These are phyloP conservation scores for Suhomyces guaymorum DNA, from an alignment of 1,139 yeast species.

Conservation along the genomic window DNA sequence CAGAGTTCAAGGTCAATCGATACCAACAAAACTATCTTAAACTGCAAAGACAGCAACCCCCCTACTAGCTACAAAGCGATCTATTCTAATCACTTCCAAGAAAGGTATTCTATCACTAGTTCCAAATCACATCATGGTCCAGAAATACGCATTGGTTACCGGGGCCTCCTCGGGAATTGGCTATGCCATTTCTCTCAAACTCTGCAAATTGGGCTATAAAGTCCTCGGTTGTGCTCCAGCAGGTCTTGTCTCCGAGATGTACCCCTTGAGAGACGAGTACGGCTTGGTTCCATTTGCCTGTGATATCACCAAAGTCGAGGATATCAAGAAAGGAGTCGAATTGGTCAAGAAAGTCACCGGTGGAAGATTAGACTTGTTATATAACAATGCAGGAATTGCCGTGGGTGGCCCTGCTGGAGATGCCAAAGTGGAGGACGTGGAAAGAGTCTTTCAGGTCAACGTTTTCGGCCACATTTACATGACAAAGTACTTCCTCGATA, in stretches of 20 bases:
- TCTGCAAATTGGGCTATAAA: constrained; percentile 34
- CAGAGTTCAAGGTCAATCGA: no score
- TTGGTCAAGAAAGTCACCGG: constrained; percentile 27
- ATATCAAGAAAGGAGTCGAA: constrained; percentile 26
- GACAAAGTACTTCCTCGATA: constrained; percentile 35
- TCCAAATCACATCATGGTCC: constrained; percentile 7
- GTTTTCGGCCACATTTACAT: constrained; percentile 40
- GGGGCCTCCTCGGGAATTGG: constrained; percentile 49
- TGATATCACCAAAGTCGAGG: constrained; percentile 33
- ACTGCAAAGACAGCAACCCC: no score
- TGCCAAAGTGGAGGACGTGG: constrained; percentile 26
- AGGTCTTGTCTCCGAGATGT: constrained; percentile 24
- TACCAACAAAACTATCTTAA: no score
- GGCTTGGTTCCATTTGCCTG: constrained; percentile 34
- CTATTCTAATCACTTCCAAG: no score
- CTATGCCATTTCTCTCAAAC: constrained; percentile 28
- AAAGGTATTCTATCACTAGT: no score
- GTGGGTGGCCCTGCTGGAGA: constrained; percentile 38
- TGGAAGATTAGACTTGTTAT: constrained; percentile 32
- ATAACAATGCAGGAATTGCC: constrained; percentile 38
- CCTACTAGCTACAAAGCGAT: no score
- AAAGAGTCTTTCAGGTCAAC: constrained; percentile 32
- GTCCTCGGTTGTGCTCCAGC: constrained; percentile 38
- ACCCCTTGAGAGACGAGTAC: constrained; percentile 28
- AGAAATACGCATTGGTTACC: constrained; percentile 34